These are phyloP conservation scores for Clavaria fumosa DNA, from an alignment of 768 basidiomycete species.

Conservation along the genomic window DNA sequence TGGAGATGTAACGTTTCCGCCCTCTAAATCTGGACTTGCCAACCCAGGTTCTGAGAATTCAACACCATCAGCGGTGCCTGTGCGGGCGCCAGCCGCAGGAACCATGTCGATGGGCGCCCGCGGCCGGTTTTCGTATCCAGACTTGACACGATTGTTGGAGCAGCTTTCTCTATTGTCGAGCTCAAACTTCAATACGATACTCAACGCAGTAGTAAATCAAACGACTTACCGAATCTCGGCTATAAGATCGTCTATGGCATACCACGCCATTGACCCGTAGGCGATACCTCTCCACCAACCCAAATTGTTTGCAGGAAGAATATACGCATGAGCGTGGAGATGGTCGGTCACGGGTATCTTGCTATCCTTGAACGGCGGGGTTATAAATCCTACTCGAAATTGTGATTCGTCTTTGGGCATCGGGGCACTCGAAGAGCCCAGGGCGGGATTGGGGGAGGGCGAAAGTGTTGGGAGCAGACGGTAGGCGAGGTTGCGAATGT, in stretches of 20 bases:
- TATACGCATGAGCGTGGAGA: conserved; percentile 62
- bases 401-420: conserved; percentile 19
- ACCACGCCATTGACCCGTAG: conserved; percentile 59
- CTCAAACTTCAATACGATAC: conserved; percentile 5
- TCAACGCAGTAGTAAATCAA: conserved; percentile 1
- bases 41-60: conserved; percentile 44
- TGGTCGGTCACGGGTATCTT: conserved; percentile 73
- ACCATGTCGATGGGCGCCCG: conserved; percentile 59
- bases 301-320: conserved; percentile 44
- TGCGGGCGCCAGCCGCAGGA: conserved; percentile 52
- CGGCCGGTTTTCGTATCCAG: conserved; percentile 44
- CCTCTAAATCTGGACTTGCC: conserved; percentile 26
- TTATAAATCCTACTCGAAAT: conserved; percentile 64
- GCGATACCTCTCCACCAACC: conserved; percentile 63
- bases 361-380: conserved; percentile 59
- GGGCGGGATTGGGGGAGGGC: conserved; percentile 11
- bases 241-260: conserved; percentile 60
- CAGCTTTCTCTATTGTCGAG: conserved; percentile 54
- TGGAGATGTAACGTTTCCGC: conserved; percentile 22
- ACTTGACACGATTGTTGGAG: conserved; percentile 74
- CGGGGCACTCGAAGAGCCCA: conserved; percentile 16
- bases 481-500: conserved; percentile 40
- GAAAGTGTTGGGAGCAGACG: conserved; percentile 30
- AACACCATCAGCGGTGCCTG: conserved; percentile 46
- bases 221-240: conserved; percentile 59